A percentile compares a stretch with the other conserved stretches of the same genome.
Evolutionary conservation across 148 eudicot species (phyloP).

Genomic region (Chenopodium berlandieri): DNA sequence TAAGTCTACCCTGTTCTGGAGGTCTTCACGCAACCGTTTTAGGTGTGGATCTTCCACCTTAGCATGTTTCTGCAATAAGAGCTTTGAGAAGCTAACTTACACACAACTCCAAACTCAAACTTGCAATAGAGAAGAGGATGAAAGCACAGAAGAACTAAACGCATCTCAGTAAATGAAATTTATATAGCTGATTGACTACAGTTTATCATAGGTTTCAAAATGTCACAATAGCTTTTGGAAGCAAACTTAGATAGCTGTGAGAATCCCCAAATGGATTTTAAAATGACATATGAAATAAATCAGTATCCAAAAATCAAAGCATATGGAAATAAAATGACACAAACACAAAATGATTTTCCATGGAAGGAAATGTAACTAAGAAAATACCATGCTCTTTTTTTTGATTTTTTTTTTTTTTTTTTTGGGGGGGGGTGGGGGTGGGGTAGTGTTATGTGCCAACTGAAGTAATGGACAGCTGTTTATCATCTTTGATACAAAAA

Average conservation of each 20-base stretch:
- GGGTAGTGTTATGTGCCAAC: neutral
- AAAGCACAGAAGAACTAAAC: conserved; percentile 1
- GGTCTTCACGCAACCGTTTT: conserved; percentile 78
- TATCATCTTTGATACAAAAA: neutral
- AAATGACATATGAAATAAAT: neutral
- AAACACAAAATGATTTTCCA: neutral
- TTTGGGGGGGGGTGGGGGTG: neutral
- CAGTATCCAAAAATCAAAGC: neutral
- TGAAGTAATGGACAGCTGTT: neutral
- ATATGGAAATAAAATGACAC: neutral
- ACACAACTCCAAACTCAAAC: conserved; percentile 1
- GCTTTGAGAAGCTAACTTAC: neutral
- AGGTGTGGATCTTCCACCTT: conserved; percentile 63
- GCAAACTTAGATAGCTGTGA: neutral
- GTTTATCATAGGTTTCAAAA: neutral
- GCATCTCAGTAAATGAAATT: neutral
- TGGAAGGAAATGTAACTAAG: neutral
- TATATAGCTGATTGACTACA: neutral
- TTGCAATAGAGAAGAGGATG: neutral
- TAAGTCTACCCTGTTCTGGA: conserved; percentile 78
- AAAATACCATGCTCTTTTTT: neutral
- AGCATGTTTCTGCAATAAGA: conserved; percentile 51
- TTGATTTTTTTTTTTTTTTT: neutral
- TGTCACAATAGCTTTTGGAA: conserved; percentile 3
- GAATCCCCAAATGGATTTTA: neutral